Percentiles rank a stretch among this genome's conserved stretches.
Evolutionary conservation across 2,329 filamentous ascomycete species (phyloP).

Genomic region (Aspergillus intermedius): DNA sequence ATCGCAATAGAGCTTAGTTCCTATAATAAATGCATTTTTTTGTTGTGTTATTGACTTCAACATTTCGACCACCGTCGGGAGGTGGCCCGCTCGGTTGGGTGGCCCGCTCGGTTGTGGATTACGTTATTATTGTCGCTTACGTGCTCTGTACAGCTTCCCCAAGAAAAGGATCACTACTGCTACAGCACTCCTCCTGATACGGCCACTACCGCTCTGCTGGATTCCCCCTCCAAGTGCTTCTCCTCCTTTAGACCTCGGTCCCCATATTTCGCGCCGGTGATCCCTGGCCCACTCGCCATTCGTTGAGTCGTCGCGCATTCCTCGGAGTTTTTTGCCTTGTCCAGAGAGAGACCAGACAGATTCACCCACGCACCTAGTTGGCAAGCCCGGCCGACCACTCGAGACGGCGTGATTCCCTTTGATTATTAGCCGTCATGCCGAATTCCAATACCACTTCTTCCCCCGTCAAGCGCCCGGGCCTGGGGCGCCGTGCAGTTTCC

Average conservation of each 20-base stretch:
- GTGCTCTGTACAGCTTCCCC: too few species aligned
- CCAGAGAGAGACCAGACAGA: not conserved
- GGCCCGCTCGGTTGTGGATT: too few species aligned
- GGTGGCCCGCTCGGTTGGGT: too few species aligned
- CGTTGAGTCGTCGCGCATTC: not conserved
- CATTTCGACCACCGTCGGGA: too few species aligned
- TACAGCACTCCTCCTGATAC: too few species aligned
- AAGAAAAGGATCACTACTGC: too few species aligned
- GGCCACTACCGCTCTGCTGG: not conserved
- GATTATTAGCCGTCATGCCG: constrained; percentile 14
- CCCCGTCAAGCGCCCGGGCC: constrained; percentile 34
- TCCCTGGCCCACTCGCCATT: not conserved
- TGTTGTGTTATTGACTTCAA: too few species aligned
- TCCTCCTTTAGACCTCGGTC: not conserved
- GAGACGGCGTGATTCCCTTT: not conserved
- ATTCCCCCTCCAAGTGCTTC: not conserved
- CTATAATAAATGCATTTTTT: too few species aligned
- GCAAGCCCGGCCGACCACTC: not conserved
- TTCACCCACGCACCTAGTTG: not conserved
- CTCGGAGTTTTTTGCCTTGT: not conserved
- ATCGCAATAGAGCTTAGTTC: too few species aligned
- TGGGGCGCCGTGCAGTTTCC: constrained; percentile 35
- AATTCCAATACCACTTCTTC: constrained; percentile 24
- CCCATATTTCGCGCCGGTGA: not conserved
- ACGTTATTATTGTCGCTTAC: too few species aligned